Conservation (phyloP, 495 filamentous ascomycete genomes). For the Penicillium goetzii region DNA sequence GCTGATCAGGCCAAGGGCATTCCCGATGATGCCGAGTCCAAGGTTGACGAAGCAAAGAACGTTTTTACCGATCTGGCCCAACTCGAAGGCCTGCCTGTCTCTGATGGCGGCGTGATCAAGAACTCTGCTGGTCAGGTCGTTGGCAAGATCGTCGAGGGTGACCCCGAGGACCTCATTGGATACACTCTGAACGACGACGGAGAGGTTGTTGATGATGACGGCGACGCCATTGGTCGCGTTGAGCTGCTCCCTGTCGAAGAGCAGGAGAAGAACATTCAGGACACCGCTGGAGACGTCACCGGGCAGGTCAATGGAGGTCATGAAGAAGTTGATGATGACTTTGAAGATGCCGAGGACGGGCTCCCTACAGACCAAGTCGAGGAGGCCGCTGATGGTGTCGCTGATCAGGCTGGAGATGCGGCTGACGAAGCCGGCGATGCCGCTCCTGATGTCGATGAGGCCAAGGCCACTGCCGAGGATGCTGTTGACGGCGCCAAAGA, state of each 20-base stretch:
- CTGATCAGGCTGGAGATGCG: constrained; percentile 36
- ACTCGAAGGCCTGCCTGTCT: constrained; percentile 59
- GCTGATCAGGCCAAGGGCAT: constrained; percentile 33
- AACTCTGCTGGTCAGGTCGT: constrained; percentile 58
- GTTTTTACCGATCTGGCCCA: constrained; percentile 39
- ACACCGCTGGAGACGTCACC: constrained; percentile 21
- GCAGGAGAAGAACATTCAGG: constrained; percentile 35
- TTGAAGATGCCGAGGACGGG: constrained; percentile 39
- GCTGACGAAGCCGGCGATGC: constrained; percentile 25
- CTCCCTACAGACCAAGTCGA: constrained; percentile 29
- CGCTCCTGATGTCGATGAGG: constrained; percentile 24
- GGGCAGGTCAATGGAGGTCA: constrained; percentile 20
- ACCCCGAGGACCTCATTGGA: constrained; percentile 63
- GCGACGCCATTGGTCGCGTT: constrained; percentile 62
- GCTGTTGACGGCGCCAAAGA: constrained; percentile 20
- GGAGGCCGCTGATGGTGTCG: constrained; percentile 41
- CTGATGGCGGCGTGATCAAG: constrained; percentile 59
- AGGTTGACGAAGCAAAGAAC: constrained; percentile 23
- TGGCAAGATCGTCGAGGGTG: constrained; percentile 64
- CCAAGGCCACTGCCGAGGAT: constrained; percentile 33
- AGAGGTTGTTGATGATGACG: constrained; percentile 67
- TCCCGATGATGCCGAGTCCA: constrained; percentile 25
- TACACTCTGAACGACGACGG: constrained; percentile 63
- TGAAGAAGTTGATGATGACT: constrained; percentile 39
- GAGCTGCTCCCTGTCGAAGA: constrained; percentile 53